Evolutionary conservation across 345 rosid genomes (phyloP).

Genomic region (Hypericum androsaemum): DNA sequence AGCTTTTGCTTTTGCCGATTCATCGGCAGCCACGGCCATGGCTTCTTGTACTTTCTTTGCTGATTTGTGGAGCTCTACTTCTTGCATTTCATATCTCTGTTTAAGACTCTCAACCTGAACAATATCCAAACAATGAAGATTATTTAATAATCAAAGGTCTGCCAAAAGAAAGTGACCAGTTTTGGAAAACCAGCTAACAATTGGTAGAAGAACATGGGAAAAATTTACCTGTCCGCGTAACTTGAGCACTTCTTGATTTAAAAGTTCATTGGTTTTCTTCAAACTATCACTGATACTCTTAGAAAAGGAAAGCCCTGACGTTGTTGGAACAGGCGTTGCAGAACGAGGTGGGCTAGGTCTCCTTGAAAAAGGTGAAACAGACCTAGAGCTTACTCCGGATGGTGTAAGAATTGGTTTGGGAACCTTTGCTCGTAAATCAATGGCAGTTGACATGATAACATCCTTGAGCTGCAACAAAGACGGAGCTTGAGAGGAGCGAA

Average conservation of each 20-base stretch:
- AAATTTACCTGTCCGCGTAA: slow-evolving; percentile 80
- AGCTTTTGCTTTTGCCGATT: slow-evolving; percentile 73
- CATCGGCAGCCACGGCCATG: slow-evolving; percentile 56
- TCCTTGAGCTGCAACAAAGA: slow-evolving; percentile 76
- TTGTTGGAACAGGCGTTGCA: slow-evolving; percentile 82
- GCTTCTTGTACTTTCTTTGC: slow-evolving; percentile 81
- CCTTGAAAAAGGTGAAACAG: slow-evolving; percentile 94
- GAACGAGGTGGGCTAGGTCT: slow-evolving; percentile 94
- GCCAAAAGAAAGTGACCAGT: not conserved
- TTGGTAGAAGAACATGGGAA: not conserved
- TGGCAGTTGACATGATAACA: slow-evolving; percentile 51
- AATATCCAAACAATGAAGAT: slow-evolving; percentile 15
- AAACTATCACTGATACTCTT: slow-evolving; percentile 70
- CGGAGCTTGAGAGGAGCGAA: slow-evolving; percentile 62
- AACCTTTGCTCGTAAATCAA: slow-evolving; percentile 49
- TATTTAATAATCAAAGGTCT: not conserved
- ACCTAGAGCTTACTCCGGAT: slow-evolving; percentile 81
- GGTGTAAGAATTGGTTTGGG: slow-evolving; percentile 62
- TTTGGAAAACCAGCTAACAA: not conserved
- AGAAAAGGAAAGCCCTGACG: slow-evolving; percentile 70
- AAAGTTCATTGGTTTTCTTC: slow-evolving; percentile 87
- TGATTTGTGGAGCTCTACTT: slow-evolving; percentile 70
- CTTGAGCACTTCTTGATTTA: slow-evolving; percentile 80
- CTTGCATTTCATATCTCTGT: slow-evolving; percentile 77
- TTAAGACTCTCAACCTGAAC: slow-evolving; percentile 65